Conservation (phyloP, 345 rosid species). For the Eucalyptus tenuipes region DNA sequence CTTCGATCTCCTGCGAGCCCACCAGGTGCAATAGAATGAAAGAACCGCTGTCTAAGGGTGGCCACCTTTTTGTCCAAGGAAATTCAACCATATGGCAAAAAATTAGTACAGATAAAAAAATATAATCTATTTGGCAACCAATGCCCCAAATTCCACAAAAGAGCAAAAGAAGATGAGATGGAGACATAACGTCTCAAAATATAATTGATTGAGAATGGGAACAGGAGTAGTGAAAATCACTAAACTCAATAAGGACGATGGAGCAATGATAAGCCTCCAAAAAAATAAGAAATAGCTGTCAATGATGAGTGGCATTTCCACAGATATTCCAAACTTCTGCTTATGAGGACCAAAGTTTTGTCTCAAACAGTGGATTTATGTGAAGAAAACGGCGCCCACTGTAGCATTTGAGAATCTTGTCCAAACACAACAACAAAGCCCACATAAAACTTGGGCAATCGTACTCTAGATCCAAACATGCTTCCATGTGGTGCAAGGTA, state of each 20-base stretch:
- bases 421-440: background rate
- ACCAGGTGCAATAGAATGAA: conserved; percentile 92
- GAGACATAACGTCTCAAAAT: background rate
- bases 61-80: conserved; percentile 49
- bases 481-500: background rate
- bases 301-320: background rate
- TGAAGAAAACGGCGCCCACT: background rate
- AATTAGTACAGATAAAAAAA: background rate
- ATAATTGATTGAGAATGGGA: background rate
- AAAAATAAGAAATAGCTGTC: background rate
- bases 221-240: background rate
- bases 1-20: conserved; percentile 99
- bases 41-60: conserved; percentile 72
- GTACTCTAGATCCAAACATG: background rate
- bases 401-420: background rate
- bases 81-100: background rate
- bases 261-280: background rate
- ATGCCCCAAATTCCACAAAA: background rate
- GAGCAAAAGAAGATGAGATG: background rate
- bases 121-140: background rate
- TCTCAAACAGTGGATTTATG: background rate
- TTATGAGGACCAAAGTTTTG: background rate
- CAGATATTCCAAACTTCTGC: background rate
- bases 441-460: background rate
- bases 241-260: background rate